A percentile compares a stretch with the other conserved stretches of the same genome.
Conservation (phyloP, 148 eudicot genomes). For the Selenicereus undatus region DNA sequence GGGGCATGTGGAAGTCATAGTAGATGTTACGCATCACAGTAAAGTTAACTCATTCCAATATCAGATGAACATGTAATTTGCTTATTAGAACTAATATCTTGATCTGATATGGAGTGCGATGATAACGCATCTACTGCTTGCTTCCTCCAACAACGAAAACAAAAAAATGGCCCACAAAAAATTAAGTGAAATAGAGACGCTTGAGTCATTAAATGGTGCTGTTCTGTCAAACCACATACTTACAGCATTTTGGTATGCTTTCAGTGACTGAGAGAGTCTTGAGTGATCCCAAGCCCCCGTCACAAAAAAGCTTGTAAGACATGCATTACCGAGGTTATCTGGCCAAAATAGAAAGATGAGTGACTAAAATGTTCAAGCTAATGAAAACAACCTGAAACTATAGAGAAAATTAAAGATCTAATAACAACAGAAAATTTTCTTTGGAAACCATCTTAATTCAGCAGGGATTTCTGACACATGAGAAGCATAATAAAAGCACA, state of each 20-base stretch:
- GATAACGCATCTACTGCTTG: too few relatives aligned
- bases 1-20: neutral
- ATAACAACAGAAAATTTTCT: neutral
- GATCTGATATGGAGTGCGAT: too few relatives aligned
- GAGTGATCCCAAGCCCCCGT: conserved; percentile 84
- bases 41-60: too few relatives aligned
- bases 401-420: neutral
- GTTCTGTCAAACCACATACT: conserved; percentile 29
- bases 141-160: too few relatives aligned
- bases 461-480: neutral
- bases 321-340: conserved; percentile 97
- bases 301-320: conserved; percentile 82
- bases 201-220: neutral
- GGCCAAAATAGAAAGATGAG: conserved; percentile 23
- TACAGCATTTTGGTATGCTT: conserved; percentile 96
- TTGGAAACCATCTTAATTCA: neutral
- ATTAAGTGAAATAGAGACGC: neutral
- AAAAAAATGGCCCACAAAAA: neutral
- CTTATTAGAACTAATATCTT: too few relatives aligned
- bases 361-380: conserved; percentile 1
- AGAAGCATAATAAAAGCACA: neutral
- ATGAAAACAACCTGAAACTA: neutral
- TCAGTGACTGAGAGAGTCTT: conserved; percentile 72
- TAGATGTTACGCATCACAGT: neutral
- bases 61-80: too few relatives aligned